Evolutionary conservation across 2,329 filamentous ascomycete genomes (phyloP), one percentile per base, ranked within the genome.

Genomic region (Colletotrichum sp.): DNA sequence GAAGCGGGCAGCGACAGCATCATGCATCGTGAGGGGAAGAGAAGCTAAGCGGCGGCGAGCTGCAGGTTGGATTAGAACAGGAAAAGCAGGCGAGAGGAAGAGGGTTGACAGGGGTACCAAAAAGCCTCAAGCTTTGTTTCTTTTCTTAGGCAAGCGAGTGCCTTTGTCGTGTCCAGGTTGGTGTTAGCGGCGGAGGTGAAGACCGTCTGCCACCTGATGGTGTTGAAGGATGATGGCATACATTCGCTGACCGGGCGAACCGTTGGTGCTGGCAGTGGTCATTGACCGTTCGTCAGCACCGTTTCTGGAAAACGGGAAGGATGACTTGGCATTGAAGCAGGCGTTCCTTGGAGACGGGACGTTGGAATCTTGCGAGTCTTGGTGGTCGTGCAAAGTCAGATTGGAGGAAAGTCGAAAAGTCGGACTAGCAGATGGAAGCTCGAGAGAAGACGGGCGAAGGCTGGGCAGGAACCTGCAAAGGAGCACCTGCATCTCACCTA

Each of bases 81-180:
- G 44, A 63, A 63, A 64, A 52, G 55, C 55, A 34, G 32, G 59
- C 44, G 44, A 64, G 3, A 12, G 63, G 34, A 52, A 19, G 27
- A 32, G 32, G 49, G 63, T 57, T 15, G 55, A 36, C 71, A 63
- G n/a, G 71, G 71, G 25, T 73, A 29, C 22, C 30, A 27, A 73
- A 69, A 73, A 44, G 65, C 29, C 55, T 65, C 59, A 70, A 70
- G 66, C 66, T 44, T 59, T 27, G 30, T 70, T 68, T 73, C 68
- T 75, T 72, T 72, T 72, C 68, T 62, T 67, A 62, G 72, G 12
- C 39, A 34, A 63, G 29, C 64, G 67, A 52, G 49, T 27, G 5
- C 2, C 27, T 66, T 36, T 66, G 57, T 63, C 25, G 55, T 63
- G 30, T 72, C 19, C 62, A 8, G 2, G 30, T 67, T 19, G 36